Percentiles rank a stretch among this genome's conserved stretches.
Evolutionary conservation across 768 basidiomycete species (phyloP).

Genomic region (Suillus hirtellus): DNA sequence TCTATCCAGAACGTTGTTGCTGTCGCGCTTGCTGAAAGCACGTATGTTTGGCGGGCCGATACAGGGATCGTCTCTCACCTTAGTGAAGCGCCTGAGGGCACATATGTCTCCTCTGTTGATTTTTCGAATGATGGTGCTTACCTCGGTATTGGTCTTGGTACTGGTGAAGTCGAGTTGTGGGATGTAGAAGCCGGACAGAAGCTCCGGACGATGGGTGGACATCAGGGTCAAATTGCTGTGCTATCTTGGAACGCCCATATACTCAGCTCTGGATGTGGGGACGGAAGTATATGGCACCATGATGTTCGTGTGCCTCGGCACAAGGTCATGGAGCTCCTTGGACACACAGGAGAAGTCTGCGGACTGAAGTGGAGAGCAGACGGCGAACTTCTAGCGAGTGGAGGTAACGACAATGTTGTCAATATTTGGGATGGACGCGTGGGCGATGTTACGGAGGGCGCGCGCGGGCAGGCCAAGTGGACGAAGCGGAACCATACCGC

Average conservation of each 20-base stretch:
- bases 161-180: slow-evolving; percentile 93
- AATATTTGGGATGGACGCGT: slow-evolving; percentile 95
- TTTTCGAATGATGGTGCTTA: slow-evolving; percentile 82
- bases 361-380: slow-evolving; percentile 88
- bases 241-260: slow-evolving; percentile 89
- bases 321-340: slow-evolving; percentile 86
- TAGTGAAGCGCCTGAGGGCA: slow-evolving; percentile 72
- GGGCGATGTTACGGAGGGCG: slow-evolving; percentile 46
- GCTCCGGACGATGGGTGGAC: slow-evolving; percentile 89
- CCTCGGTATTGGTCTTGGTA: slow-evolving; percentile 77
- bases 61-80: slow-evolving; percentile 81
- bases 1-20: slow-evolving; percentile 82
- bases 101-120: slow-evolving; percentile 74
- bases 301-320: slow-evolving; percentile 88
- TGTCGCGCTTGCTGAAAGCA: slow-evolving; percentile 83
- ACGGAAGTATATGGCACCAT: slow-evolving; percentile 96
- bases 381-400: slow-evolving; percentile 88
- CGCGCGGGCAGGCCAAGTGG: slow-evolving; percentile 75
- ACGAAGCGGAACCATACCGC: slow-evolving; percentile 90
- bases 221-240: slow-evolving; percentile 79
- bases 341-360: slow-evolving; percentile 92
- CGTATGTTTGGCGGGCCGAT: slow-evolving; percentile 95
- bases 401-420: slow-evolving; percentile 97
- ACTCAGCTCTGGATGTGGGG: slow-evolving; percentile 84
- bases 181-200: slow-evolving; percentile 79